Conservation (phyloP, 2,329 filamentous ascomycete genomes). For the Calonectria naviculata region DNA sequence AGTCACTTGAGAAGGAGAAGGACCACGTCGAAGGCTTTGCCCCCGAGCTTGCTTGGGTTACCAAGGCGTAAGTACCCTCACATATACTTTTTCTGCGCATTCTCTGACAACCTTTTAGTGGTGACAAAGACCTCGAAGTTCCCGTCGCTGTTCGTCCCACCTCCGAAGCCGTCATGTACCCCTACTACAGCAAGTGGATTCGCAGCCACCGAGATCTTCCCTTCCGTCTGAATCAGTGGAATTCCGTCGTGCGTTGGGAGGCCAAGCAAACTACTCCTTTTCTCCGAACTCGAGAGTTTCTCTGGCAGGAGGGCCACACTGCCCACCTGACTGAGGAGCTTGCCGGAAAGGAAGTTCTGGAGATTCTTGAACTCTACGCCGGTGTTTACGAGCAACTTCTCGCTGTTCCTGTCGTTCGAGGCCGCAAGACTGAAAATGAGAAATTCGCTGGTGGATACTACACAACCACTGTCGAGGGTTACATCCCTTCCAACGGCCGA, state of each 20-base stretch:
- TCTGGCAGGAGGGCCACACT: slow-evolving; percentile 97
- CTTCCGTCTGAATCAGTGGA: slow-evolving; percentile 97
- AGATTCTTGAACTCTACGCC: slow-evolving; percentile 95
- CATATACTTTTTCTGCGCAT: not conserved
- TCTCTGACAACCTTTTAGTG: slow-evolving; percentile 60
- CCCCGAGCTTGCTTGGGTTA: slow-evolving; percentile 90
- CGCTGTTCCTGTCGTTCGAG: slow-evolving; percentile 93
- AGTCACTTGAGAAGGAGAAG: slow-evolving; percentile 90
- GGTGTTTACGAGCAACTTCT: slow-evolving; percentile 93
- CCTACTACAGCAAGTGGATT: slow-evolving; percentile 97
- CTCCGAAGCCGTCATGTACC: slow-evolving; percentile 89
- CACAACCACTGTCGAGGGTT: slow-evolving; percentile 96
- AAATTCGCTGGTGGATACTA: slow-evolving; percentile 98
- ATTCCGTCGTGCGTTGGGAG: slow-evolving; percentile 93
- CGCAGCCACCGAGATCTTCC: slow-evolving; percentile 95
- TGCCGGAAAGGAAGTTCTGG: slow-evolving; percentile 86
- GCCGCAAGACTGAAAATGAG: slow-evolving; percentile 96
- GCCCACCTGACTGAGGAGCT: slow-evolving; percentile 88
- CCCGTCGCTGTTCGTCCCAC: slow-evolving; percentile 76
- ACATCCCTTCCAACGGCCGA: slow-evolving; percentile 94
- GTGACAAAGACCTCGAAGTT: slow-evolving; percentile 91
- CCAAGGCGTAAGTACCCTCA: slow-evolving; percentile 72
- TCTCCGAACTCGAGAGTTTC: slow-evolving; percentile 91
- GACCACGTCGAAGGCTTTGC: slow-evolving; percentile 99
- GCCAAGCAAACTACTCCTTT: slow-evolving; percentile 93